These are phyloP conservation scores for Centella asiatica DNA, from an alignment of 129 eudicot species.

Conservation along the genomic window DNA sequence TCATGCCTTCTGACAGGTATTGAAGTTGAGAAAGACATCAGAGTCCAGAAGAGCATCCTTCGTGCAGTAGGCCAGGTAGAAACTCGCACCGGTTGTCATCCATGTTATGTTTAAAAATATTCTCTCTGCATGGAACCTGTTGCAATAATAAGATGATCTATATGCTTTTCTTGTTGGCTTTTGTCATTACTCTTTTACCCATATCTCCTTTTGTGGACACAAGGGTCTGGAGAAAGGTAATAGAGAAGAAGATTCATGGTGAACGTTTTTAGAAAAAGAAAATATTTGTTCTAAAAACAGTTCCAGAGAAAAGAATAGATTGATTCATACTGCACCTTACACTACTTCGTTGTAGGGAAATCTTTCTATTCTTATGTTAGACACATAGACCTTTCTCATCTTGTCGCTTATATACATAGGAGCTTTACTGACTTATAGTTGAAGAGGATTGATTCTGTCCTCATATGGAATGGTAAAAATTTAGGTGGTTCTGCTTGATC, in stretches of 20 bases:
- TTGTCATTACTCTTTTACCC: too few species aligned
- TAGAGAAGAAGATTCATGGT: too few species aligned
- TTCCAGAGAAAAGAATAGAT: too few species aligned
- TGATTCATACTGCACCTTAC: too few species aligned
- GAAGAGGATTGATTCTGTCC: background rate
- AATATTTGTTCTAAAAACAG: too few species aligned
- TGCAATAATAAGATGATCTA: background rate
- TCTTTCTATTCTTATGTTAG: background rate
- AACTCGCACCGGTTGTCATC: background rate
- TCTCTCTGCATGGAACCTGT: background rate
- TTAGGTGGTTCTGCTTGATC: slow-evolving; percentile 10
- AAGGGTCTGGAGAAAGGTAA: too few species aligned
- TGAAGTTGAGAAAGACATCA: slow-evolving; percentile 73
- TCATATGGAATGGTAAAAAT: background rate
- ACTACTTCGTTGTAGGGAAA: background rate
- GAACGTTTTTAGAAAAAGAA: too few species aligned
- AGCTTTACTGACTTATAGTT: background rate
- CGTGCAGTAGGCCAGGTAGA: slow-evolving; percentile 87
- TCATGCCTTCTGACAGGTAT: slow-evolving; percentile 38
- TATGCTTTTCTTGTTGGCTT: too few species aligned
- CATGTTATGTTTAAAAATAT: background rate
- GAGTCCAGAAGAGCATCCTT: slow-evolving; percentile 79
- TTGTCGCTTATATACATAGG: background rate
- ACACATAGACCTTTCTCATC: background rate
- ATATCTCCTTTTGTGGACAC: too few species aligned